Conservation (phyloP, 2,329 filamentous ascomycete species). For the Ceratocystis alfenasii region DNA sequence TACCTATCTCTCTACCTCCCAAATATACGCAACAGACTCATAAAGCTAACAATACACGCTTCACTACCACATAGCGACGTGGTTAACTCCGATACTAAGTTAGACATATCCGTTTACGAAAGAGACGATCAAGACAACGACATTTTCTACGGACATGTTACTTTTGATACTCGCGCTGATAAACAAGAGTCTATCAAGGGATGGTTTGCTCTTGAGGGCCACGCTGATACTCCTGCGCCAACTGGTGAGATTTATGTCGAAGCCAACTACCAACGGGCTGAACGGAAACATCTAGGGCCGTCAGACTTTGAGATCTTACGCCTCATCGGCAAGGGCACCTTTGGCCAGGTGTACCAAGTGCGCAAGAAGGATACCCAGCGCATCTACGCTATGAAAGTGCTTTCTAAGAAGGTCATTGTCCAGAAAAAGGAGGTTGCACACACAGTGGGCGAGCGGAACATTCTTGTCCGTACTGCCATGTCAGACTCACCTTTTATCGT, state of each 20-base stretch:
- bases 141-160: conserved; percentile 72
- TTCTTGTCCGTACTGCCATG: conserved; percentile 88
- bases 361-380: conserved; percentile 91
- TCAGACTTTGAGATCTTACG: conserved; percentile 94
- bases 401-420: conserved; percentile 99
- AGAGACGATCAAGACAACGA: conserved; percentile 67
- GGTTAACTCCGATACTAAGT: conserved; percentile 75
- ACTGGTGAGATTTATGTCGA: conserved; percentile 86
- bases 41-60: not conserved
- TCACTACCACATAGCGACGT: conserved; percentile 55
- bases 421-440: conserved; percentile 99
- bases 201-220: conserved; percentile 73
- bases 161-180: conserved; percentile 57
- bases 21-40: not conserved
- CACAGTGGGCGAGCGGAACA: conserved; percentile 92
- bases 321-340: conserved; percentile 94
- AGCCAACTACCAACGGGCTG: conserved; percentile 71
- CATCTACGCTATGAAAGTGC: conserved; percentile 98
- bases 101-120: conserved; percentile 92
- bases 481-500: conserved; percentile 96
- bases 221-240: conserved; percentile 56
- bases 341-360: conserved; percentile 96
- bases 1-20: not conserved
- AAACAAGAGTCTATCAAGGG: conserved; percentile 62
- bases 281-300: conserved; percentile 84